Evolutionary conservation across 169 alveolate species (phyloP), one percentile per base, ranked within the genome.

Genomic region (Cystoisospora suis): DNA sequence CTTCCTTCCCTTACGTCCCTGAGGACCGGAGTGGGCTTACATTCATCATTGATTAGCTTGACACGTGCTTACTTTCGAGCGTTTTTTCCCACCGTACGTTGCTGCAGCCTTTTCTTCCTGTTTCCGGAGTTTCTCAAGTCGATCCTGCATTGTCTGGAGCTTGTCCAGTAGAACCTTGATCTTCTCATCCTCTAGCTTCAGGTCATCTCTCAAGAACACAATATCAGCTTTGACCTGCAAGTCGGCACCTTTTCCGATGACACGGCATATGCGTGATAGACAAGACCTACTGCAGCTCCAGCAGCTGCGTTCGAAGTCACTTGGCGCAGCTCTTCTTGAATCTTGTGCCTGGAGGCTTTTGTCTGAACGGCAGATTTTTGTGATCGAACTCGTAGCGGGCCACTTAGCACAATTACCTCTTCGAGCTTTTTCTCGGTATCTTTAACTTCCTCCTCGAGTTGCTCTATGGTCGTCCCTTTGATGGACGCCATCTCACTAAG

Each of bases 401-500:
- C n/a, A 5, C 47, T n/a, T 9, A 12, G 12, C 6, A 4, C 70
- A 27, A 53, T 44, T 3, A 90, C 93, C 42, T 90, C 69, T 15
- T 75, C 29, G 4, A 90, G 80, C 49, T 44, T 49, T 29, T 47
- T 86, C 79, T 90, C 86, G 3, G 93, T 59, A 27, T 83, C 81
- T 32, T 59, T 40, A 17, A 90, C 81, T 40, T 90, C 93, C 20
- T 56, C 56, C 56, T 90, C 87, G 56, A 90, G 44, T 42, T 90
- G 81, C 23, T n/a, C 85, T n/a, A 44, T 36, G 4, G 93, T 90
- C 36, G 81, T 61, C 27, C 91, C 93, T 40, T 90, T 90, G 0
- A 90, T 90, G 1, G 81, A 38, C 0, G 93, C 93, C 93, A 90
- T 81, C 47, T 90, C 93, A 29, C 80, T 42, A 29, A 90, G 49